A percentile compares a stretch with the other conserved stretches of the same genome.
Conservation (phyloP, 2,329 filamentous ascomycete species). For the Coniochaeta hoffmannii region DNA sequence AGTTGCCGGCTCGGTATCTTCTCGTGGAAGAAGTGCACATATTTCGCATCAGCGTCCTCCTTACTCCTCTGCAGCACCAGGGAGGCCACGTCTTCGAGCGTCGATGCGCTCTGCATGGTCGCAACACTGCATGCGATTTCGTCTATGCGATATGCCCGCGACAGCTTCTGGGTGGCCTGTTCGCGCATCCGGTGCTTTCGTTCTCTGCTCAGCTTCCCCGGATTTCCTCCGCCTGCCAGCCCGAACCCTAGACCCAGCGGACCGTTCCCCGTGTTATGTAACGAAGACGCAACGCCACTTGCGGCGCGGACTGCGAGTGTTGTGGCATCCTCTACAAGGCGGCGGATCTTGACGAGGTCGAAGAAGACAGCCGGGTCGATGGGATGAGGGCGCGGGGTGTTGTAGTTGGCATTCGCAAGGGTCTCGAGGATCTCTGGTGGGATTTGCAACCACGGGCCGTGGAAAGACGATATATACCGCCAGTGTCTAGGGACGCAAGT, state of each 20-base stretch:
- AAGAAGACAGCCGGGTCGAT: conserved; percentile 77
- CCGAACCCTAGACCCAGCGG: conserved; percentile 48
- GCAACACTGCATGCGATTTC: conserved; percentile 79
- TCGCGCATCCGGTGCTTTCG: conserved; percentile 73
- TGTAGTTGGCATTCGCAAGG: conserved; percentile 73
- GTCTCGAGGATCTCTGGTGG: conserved; percentile 72
- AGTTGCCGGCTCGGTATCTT: conserved; percentile 74
- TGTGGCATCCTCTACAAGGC: conserved; percentile 72
- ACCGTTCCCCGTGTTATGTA: conserved; percentile 39
- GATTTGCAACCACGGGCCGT: conserved; percentile 76
- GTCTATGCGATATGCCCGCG: conserved; percentile 70
- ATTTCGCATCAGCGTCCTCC: conserved; percentile 66
- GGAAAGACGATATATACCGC: conserved; percentile 77
- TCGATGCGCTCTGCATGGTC: conserved; percentile 73
- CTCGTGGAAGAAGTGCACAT: conserved; percentile 90
- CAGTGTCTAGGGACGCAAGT: conserved; percentile 53
- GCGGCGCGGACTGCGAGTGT: conserved; percentile 70
- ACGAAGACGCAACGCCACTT: conserved; percentile 61
- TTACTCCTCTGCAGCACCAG: conserved; percentile 64
- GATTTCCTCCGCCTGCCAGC: conserved; percentile 44
- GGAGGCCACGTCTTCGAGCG: conserved; percentile 67
- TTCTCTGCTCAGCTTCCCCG: conserved; percentile 64
- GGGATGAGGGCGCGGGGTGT: conserved; percentile 65
- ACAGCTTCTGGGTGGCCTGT: conserved; percentile 70
- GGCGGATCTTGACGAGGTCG: conserved; percentile 75